Evolutionary conservation across 192 early-diverging fungal genomes (phyloP).

Genomic region (Coemansia sp.): DNA sequence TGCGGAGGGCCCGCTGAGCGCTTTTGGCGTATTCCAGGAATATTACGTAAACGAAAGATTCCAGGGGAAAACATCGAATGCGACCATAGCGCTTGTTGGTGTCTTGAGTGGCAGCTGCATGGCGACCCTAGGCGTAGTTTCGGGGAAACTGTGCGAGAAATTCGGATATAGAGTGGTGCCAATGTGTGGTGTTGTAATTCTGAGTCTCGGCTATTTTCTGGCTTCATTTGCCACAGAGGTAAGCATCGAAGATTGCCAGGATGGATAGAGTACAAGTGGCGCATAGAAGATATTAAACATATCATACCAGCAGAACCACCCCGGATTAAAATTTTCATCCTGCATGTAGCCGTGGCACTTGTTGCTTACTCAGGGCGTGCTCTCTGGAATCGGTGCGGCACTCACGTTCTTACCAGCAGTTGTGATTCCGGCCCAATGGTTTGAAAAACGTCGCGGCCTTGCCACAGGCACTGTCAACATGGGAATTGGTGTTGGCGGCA

Average conservation of each 20-base stretch:
- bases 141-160: constrained; percentile 50
- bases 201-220: constrained; percentile 48
- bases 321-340: too few species aligned
- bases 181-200: constrained; percentile 28
- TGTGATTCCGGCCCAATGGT: constrained; percentile 58
- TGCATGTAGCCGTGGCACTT: constrained; percentile 61
- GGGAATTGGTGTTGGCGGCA: constrained; percentile 72
- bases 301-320: not conserved
- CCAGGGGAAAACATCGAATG: constrained; percentile 38
- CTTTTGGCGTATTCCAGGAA: constrained; percentile 55
- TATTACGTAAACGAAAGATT: constrained; percentile 54
- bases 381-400: constrained; percentile 57
- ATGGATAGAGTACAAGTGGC: not conserved
- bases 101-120: constrained; percentile 44
- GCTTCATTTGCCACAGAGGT: constrained; percentile 54
- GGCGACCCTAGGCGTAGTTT: constrained; percentile 45
- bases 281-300: not conserved
- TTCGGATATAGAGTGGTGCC: constrained; percentile 47
- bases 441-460: constrained; percentile 56
- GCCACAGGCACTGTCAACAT: constrained; percentile 60
- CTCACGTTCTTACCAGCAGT: constrained; percentile 53
- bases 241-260: constrained; percentile 8
- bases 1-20: constrained; percentile 51
- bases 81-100: constrained; percentile 52
- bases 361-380: constrained; percentile 59